A percentile compares a stretch with the other conserved stretches of the same genome.
phyloP scores from a whole-genome alignment of 176 grass and related monocot species.

The Carex littledalei region DNA sequence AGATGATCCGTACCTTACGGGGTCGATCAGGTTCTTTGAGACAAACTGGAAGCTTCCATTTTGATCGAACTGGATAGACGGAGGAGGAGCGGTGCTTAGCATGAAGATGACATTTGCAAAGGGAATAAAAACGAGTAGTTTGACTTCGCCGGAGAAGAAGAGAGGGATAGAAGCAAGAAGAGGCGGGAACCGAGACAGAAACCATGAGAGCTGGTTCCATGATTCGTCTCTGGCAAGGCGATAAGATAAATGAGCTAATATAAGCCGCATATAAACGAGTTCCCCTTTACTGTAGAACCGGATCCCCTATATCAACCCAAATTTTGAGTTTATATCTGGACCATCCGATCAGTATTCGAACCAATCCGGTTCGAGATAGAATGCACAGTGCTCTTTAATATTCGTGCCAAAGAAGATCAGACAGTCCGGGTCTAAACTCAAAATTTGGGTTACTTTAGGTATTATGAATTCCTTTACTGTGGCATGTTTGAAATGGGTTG shows the following conservation, averaged over 20 bases:
- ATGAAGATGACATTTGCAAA: background rate
- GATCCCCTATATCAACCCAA: too few relatives aligned
- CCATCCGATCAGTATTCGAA: too few relatives aligned
- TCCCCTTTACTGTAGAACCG: too few relatives aligned
- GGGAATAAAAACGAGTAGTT: background rate
- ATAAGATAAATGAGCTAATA: conserved; percentile 18
- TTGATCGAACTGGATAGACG: background rate
- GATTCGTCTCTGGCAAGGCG: background rate
- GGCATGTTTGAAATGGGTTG: background rate
- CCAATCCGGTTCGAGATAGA: too few relatives aligned
- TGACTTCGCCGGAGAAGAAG: background rate
- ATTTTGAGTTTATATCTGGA: too few relatives aligned
- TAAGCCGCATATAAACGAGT: conserved; percentile 17
- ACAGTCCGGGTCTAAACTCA: too few relatives aligned
- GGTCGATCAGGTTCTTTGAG: background rate
- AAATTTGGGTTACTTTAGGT: too few relatives aligned
- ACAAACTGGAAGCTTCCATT: conserved; percentile 6
- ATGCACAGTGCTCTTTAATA: too few relatives aligned
- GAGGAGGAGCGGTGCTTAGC: background rate
- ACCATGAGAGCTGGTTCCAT: conserved; percentile 5
- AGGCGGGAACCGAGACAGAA: conserved; percentile 1
- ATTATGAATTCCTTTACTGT: background rate
- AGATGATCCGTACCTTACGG: background rate
- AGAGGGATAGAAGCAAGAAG: background rate
- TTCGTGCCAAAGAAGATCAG: too few relatives aligned